Base-by-base conservation (phyloP, 2,329 filamentous ascomycete genomes). In the Plenodomus biglobosus region DNA sequence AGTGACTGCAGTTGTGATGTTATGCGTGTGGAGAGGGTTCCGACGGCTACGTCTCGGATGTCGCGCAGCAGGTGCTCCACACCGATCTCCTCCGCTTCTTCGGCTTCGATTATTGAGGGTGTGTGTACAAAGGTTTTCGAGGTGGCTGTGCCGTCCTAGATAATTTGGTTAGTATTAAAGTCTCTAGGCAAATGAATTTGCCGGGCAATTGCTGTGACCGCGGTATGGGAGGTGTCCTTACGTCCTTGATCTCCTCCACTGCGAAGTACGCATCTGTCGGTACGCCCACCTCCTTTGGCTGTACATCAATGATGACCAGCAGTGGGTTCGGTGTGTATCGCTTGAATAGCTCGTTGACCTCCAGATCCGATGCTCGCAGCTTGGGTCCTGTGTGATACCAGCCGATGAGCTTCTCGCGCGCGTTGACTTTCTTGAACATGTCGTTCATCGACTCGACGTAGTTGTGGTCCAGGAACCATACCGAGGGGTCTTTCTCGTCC, bases 401-500 rank as follows among this genome's bases (percentile, higher is more conserved):
- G 69, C 94, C 94, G 81, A 99, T 95, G 73, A 99, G 83, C 85
- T 97, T 97, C 79, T 99, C 94, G 57, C 90, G 82, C 53, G 94
- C 94, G 78, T 99, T 99, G 81, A 99, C 92, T 79, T 97, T 97
- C 81, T 99, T 99, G 83, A 99, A 99, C 94, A 99, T 99, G 75
- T 97, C 94, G 78, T 94, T 95, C 94, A 99, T 99, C 64, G 87
- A 90, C 76, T 99, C 94, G 74, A 99, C 89, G 69, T 96, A 99
- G 82, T 97, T 97, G 82, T 99, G 94, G 74, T 99, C 94, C 58
- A 99, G 78, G 73, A 97, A 99, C 94, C 94, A 99, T 71, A 99
- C 94, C 30, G 92, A 95, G 3, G 92, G 92, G 72, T 99, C 92
- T 77, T 95, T 96, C 68, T 96, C 94, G 73, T 99, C 94, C 78